Conservation (phyloP, 805 yeast genomes). For the Myxozyma sirexii region DNA sequence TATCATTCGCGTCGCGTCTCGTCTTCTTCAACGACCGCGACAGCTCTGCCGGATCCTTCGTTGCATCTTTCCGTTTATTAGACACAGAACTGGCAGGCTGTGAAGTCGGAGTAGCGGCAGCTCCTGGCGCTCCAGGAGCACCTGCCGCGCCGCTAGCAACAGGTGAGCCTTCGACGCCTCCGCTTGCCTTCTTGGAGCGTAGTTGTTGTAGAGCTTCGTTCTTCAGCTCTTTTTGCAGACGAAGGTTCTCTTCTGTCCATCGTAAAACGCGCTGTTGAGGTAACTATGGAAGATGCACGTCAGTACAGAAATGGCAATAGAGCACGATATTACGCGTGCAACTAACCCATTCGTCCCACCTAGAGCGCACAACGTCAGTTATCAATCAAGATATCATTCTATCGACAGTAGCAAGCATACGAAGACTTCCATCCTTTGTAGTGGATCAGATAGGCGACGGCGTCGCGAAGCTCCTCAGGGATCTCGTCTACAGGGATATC, state of each 20-base stretch:
- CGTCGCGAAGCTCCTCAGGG: constrained; percentile 45
- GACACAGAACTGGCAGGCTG: background rate
- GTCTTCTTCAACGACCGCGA: constrained; percentile 23
- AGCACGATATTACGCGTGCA: background rate
- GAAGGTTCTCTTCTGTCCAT: constrained; percentile 66
- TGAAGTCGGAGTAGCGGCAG: background rate
- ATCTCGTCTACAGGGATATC: constrained; percentile 40
- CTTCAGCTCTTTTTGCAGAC: constrained; percentile 62
- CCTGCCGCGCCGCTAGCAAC: constrained; percentile 22
- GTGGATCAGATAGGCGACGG: constrained; percentile 67
- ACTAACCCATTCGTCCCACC: constrained; percentile 94
- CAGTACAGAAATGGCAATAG: background rate
- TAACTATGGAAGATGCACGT: constrained; percentile 3
- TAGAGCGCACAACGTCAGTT: background rate
- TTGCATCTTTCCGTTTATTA: constrained; percentile 33
- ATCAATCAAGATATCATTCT: background rate
- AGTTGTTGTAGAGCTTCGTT: constrained; percentile 46
- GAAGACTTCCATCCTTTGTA: constrained; percentile 94
- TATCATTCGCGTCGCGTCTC: constrained; percentile 31
- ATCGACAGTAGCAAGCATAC: constrained; percentile 2
- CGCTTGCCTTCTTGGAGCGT: constrained; percentile 37
- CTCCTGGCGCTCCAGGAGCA: background rate
- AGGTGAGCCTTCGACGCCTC: constrained; percentile 25
- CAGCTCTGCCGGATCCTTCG: constrained; percentile 14
- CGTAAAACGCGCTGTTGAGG: constrained; percentile 66